These are phyloP conservation scores for Cyclotella sp. DNA, from an alignment of 108 stramenopile species.

Conservation along the genomic window DNA sequence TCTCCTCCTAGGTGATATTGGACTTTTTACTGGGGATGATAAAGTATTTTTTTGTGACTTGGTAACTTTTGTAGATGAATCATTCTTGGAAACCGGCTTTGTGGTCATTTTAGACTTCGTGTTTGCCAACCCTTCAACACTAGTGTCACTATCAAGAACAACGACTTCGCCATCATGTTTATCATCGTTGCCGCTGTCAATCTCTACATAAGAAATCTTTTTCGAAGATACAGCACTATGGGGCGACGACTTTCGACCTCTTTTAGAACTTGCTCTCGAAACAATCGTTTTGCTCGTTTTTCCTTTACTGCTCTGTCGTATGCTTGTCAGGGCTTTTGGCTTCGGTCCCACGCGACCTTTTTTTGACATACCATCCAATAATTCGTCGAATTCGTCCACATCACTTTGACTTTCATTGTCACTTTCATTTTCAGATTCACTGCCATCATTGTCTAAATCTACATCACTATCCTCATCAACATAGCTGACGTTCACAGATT, in stretches of 20 bases:
- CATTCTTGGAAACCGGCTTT: conserved; percentile 8
- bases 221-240: not conserved
- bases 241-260: not conserved
- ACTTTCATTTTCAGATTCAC: conserved; percentile 13
- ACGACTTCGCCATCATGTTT: conserved; percentile 30
- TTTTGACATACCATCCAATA: not conserved
- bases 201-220: conserved; percentile 11
- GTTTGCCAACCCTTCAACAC: not conserved
- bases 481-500: conserved; percentile 43
- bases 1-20: conserved; percentile 15
- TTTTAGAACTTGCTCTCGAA: conserved; percentile 8
- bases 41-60: not conserved
- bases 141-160: conserved; percentile 2
- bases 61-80: not conserved
- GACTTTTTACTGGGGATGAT: conserved; percentile 16
- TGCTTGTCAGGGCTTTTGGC: conserved; percentile 4
- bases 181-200: conserved; percentile 39
- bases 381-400: conserved; percentile 8
- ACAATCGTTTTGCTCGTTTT: no score
- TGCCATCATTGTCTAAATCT: conserved; percentile 23
- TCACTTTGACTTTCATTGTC: conserved; percentile 10
- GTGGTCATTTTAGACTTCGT: not conserved
- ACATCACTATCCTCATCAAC: conserved; percentile 46
- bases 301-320: no score
- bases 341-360: conserved; percentile 2